phyloP scores from a whole-genome alignment of 257 asterid genomes.

The Solanum peruvianum region DNA sequence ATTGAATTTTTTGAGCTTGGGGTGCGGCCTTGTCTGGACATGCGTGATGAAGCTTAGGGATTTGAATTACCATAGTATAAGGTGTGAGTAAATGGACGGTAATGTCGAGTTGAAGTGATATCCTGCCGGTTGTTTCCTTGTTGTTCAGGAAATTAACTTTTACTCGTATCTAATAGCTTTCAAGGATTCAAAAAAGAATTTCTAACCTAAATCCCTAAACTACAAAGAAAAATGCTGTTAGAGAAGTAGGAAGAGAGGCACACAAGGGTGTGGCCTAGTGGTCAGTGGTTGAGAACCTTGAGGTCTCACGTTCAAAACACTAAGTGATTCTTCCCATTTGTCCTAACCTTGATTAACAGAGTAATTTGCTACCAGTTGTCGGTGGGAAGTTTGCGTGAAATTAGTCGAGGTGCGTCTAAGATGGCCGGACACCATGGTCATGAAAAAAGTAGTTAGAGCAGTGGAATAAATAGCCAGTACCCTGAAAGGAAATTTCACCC shows the following conservation, averaged over 20 bases:
- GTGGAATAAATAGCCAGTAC: background rate
- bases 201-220: background rate
- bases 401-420: background rate
- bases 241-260: background rate
- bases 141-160: background rate
- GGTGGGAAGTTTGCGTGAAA: too few relatives aligned
- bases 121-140: background rate
- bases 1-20: background rate
- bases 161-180: background rate
- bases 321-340: background rate
- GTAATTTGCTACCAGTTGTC: too few relatives aligned
- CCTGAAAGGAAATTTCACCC: background rate
- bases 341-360: background rate
- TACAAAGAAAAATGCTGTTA: background rate
- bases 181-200: background rate
- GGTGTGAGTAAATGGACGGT: background rate
- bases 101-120: background rate
- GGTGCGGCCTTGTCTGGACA: background rate
- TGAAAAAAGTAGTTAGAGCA: background rate
- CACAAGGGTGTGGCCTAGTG: background rate
- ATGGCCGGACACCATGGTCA: background rate
- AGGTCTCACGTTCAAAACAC: background rate
- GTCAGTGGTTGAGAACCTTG: background rate
- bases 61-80: background rate
- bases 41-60: background rate